Percentiles rank a stretch among this genome's conserved stretches.
phyloP scores from a whole-genome alignment of 225 moss, liverwort and hornwort genomes.

The Rhytidiadelphus loreus region DNA sequence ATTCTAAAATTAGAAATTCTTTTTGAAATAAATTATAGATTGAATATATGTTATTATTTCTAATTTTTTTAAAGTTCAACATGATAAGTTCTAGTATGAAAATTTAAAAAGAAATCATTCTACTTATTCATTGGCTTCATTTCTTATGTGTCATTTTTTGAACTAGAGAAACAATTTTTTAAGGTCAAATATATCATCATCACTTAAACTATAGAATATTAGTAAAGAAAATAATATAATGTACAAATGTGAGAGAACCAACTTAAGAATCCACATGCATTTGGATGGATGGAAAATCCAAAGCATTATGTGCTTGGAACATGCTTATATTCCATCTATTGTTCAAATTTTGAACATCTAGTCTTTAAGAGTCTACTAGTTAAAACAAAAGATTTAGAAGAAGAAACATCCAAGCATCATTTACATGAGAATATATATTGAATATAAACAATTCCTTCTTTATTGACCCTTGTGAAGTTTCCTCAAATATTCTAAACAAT shows the following conservation, averaged over 20 bases:
- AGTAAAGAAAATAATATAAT: neutral
- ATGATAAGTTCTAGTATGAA: no score
- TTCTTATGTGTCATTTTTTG: neutral
- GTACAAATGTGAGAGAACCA: neutral
- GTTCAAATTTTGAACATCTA: neutral
- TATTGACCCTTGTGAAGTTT: no score
- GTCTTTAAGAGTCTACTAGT: neutral
- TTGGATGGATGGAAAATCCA: neutral
- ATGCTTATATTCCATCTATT: neutral
- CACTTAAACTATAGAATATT: neutral
- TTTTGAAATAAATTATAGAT: neutral
- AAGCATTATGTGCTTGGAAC: neutral
- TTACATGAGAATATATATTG: no score
- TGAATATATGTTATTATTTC: neutral
- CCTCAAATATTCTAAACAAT: no score
- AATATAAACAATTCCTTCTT: neutral
- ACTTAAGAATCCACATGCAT: fast-evolving
- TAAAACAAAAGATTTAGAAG: neutral
- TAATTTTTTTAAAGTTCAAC: no score
- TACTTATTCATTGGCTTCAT: no score
- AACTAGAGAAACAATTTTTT: neutral
- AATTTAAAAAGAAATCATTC: no score
- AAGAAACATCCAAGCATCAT: neutral
- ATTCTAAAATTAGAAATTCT: fast-evolving
- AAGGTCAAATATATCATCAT: neutral